phyloP scores from a whole-genome alignment of 139 green algal genomes.

The Picochlorum sp. region DNA sequence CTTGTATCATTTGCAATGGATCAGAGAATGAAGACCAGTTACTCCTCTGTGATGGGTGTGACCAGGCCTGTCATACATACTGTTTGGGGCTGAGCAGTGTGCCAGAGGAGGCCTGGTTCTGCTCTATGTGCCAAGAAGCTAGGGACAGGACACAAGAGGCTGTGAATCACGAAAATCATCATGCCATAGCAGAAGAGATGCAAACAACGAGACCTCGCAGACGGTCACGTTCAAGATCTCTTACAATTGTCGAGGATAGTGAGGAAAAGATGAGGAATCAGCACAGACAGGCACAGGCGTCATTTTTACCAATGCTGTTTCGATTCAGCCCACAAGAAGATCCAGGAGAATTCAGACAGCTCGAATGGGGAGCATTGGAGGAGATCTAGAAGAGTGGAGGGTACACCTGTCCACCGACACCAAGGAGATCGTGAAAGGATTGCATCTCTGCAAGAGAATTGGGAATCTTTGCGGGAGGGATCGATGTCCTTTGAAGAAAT shows the following conservation, averaged over 20 bases:
- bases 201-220: too few relatives aligned
- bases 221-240: too few relatives aligned
- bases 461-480: background rate
- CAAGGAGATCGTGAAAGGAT: background rate
- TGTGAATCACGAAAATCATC: background rate
- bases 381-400: too few relatives aligned
- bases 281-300: too few relatives aligned
- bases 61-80: conserved; percentile 61
- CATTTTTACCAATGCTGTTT: too few relatives aligned
- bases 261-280: too few relatives aligned
- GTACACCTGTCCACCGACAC: background rate
- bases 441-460: background rate
- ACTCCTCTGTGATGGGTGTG: conserved; percentile 65
- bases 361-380: too few relatives aligned
- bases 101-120: conserved; percentile 61
- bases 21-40: conserved; percentile 49
- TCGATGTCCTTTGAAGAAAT: background rate
- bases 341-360: too few relatives aligned
- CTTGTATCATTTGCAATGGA: conserved; percentile 32
- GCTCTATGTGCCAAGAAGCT: conserved; percentile 9
- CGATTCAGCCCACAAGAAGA: too few relatives aligned
- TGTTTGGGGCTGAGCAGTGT: conserved; percentile 43
- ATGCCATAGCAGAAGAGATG: too few relatives aligned
- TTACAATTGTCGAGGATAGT: too few relatives aligned
- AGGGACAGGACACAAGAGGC: background rate